Percentiles rank a stretch among this genome's conserved stretches.
Conservation (phyloP, 2,329 filamentous ascomycete species). For the Diaporthe sp. region DNA sequence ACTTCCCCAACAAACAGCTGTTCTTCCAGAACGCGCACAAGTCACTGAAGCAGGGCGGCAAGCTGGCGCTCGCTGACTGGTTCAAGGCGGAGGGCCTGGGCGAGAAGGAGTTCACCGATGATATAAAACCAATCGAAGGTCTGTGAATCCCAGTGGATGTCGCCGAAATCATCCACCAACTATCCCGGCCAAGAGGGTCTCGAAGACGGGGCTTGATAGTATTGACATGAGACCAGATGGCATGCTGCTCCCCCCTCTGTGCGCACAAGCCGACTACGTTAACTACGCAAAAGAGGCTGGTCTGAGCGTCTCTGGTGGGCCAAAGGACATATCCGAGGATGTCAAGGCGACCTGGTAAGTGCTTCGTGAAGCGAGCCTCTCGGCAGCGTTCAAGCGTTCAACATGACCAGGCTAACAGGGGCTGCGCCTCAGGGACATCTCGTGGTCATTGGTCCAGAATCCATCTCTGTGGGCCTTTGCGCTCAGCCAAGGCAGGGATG, state of each 20-base stretch:
- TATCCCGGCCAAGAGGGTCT: neutral
- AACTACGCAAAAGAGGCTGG: constrained; percentile 62
- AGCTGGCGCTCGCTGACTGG: constrained; percentile 72
- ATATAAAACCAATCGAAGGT: constrained; percentile 73
- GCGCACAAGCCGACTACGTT: constrained; percentile 67
- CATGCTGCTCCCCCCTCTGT: constrained; percentile 71
- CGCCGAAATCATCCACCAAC: neutral
- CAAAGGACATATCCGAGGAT: constrained; percentile 69
- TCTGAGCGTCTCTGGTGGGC: constrained; percentile 58
- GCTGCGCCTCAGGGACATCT: constrained; percentile 67
- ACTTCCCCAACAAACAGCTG: constrained; percentile 70
- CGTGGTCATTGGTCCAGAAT: constrained; percentile 71
- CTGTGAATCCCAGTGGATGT: constrained; percentile 19
- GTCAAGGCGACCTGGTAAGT: constrained; percentile 72
- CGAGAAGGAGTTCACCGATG: constrained; percentile 59
- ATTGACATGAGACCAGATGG: constrained; percentile 58
- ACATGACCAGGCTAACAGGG: constrained; percentile 11
- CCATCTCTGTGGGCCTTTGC: constrained; percentile 73
- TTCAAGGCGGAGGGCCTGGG: constrained; percentile 66
- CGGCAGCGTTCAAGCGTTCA: neutral
- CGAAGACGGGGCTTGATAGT: neutral
- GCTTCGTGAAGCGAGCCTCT: neutral
- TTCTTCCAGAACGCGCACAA: constrained; percentile 68
- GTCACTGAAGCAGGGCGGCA: constrained; percentile 63
- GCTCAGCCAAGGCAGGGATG: constrained; percentile 70